Percentiles rank a stretch among this genome's conserved stretches.
phyloP scores from a whole-genome alignment of 805 yeast genomes.

The Metschnikowia cerradonensis region DNA sequence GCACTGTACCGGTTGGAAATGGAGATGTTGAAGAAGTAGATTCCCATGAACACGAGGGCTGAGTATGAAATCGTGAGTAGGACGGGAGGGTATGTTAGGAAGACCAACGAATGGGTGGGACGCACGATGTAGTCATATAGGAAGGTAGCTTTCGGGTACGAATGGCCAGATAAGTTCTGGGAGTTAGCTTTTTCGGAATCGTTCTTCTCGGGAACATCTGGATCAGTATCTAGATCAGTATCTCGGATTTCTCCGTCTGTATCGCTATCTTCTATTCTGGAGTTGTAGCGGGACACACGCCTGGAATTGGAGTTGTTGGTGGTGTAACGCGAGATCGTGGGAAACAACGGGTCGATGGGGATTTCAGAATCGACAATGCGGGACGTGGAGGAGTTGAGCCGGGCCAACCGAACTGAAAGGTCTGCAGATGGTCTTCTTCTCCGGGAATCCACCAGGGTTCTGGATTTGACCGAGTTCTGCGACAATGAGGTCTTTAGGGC shows the following conservation, averaged over 20 bases:
- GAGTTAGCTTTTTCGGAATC: not conserved
- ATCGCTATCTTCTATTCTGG: too few relatives aligned
- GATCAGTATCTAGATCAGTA: too few relatives aligned
- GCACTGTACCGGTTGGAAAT: conserved; percentile 58
- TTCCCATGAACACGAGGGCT: conserved; percentile 64
- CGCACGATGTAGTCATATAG: conserved; percentile 47
- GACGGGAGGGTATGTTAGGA: conserved; percentile 73
- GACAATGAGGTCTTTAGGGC: too few relatives aligned
- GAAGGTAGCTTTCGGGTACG: conserved; percentile 8
- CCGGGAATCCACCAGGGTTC: not conserved
- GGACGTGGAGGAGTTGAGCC: conserved; percentile 4
- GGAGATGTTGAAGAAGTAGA: conserved; percentile 74
- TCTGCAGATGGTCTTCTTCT: not conserved
- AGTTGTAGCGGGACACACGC: too few relatives aligned
- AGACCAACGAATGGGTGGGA: conserved; percentile 59
- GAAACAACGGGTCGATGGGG: conserved; percentile 38
- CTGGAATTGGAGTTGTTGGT: conserved; percentile 26
- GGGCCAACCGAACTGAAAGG: not conserved
- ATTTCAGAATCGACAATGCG: conserved; percentile 24
- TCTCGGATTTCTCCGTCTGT: too few relatives aligned
- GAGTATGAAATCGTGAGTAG: conserved; percentile 60
- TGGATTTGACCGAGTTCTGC: not conserved
- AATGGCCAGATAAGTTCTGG: not conserved
- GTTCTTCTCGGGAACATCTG: not conserved
- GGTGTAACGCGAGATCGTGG: conserved; percentile 33